These are phyloP conservation scores for Trifolium dubium DNA, from an alignment of 306 rosid species.

Conservation along the genomic window DNA sequence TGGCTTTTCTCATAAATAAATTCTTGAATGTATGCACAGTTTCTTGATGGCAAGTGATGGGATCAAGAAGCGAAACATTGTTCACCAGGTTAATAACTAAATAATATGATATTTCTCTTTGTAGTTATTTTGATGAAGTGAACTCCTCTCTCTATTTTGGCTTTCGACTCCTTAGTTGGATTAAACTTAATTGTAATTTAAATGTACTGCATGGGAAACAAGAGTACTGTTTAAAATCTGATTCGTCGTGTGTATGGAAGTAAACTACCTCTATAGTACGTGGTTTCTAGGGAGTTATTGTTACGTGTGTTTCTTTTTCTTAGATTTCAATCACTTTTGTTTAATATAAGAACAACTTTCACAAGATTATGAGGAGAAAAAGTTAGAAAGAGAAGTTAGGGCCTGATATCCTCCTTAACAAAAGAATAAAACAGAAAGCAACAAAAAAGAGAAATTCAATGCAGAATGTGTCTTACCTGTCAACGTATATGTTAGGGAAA, in stretches of 20 bases:
- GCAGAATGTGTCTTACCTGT: conserved; percentile 1
- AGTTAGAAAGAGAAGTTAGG: conserved; percentile 11
- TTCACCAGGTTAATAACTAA: conserved; percentile 65
- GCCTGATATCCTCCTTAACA: background rate
- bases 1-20: conserved; percentile 43
- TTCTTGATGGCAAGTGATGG: conserved; percentile 98
- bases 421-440: background rate
- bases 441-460: background rate
- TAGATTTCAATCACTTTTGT: background rate
- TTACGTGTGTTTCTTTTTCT: background rate
- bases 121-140: conserved; percentile 21
- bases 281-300: conserved; percentile 10
- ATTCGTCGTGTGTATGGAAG: background rate
- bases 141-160: conserved; percentile 4
- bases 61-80: conserved; percentile 72
- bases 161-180: conserved; percentile 17
- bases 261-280: conserved; percentile 1
- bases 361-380: background rate
- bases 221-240: background rate
- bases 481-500: background rate
- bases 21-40: conserved; percentile 54
- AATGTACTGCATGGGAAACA: conserved; percentile 13
- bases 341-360: background rate
- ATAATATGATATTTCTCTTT: conserved; percentile 15
- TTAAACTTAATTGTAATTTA: conserved; percentile 3